Evolutionary conservation across 1,284 basidiomycete genomes (phyloP).

Genomic region (Cutaneotrichosporon spelunceum): DNA sequence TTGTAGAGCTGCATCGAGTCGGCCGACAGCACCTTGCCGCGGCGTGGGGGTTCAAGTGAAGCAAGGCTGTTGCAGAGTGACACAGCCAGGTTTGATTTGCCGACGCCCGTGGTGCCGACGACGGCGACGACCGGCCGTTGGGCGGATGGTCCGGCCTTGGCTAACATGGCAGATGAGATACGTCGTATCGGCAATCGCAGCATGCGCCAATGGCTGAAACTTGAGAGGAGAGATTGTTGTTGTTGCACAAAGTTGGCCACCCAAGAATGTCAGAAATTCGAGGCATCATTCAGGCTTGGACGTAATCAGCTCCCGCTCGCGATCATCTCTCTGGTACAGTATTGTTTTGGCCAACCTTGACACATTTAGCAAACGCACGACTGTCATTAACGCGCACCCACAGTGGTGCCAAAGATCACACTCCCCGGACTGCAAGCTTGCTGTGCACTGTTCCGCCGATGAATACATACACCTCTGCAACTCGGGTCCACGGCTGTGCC

Average conservation of each 20-base stretch:
- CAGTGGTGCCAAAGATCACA: no score
- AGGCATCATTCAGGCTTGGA: background rate
- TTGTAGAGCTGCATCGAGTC: slow-evolving; percentile 98
- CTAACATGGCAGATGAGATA: background rate
- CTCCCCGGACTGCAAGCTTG: no score
- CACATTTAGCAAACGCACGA: no score
- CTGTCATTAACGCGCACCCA: no score
- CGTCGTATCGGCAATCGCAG: background rate
- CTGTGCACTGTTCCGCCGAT: no score
- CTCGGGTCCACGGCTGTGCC: no score
- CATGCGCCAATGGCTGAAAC: background rate
- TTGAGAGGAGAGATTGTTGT: background rate
- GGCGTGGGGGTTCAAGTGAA: background rate
- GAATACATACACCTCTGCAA: no score
- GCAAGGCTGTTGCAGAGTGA: slow-evolving; percentile 65
- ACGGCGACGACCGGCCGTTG: slow-evolving; percentile 60
- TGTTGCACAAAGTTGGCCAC: background rate
- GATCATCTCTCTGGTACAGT: background rate
- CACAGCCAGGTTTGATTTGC: slow-evolving; percentile 90
- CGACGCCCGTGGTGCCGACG: slow-evolving; percentile 93
- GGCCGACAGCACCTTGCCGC: slow-evolving; percentile 70
- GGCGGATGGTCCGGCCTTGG: background rate
- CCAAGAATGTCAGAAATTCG: background rate
- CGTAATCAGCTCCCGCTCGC: background rate
- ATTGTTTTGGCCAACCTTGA: no score